Evolutionary conservation across 352 stramenopile genomes (phyloP).

Genomic region (Pythium brassicae): DNA sequence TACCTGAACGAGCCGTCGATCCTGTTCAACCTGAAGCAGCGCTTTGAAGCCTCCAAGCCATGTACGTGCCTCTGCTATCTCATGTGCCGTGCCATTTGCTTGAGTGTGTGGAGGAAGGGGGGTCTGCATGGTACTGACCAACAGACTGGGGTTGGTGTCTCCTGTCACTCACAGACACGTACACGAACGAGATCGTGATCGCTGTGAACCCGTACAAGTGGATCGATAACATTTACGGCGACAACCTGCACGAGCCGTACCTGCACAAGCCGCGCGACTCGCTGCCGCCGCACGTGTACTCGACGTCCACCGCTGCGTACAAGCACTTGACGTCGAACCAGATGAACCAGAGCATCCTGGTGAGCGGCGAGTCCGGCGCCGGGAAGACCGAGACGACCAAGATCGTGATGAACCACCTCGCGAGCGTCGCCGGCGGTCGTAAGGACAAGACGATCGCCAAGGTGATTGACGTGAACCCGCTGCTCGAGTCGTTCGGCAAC

Average conservation of each 20-base stretch:
- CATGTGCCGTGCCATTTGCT: not conserved
- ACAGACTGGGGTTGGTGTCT: slow-evolving; percentile 1
- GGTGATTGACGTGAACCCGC: slow-evolving; percentile 90
- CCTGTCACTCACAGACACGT: slow-evolving; percentile 74
- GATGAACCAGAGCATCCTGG: slow-evolving; percentile 86
- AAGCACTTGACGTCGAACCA: slow-evolving; percentile 76
- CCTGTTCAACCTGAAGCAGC: slow-evolving; percentile 91
- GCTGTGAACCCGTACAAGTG: slow-evolving; percentile 97
- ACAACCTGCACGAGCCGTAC: slow-evolving; percentile 84
- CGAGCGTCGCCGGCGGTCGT: slow-evolving; percentile 72
- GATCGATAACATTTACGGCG: slow-evolving; percentile 89
- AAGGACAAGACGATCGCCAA: slow-evolving; percentile 88
- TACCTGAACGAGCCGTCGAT: slow-evolving; percentile 93
- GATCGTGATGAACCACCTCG: slow-evolving; percentile 89
- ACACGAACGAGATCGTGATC: slow-evolving; percentile 97
- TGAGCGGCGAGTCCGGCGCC: slow-evolving; percentile 83
- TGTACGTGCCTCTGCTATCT: slow-evolving; percentile 40
- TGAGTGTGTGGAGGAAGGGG: not conserved
- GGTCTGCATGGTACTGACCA: no score
- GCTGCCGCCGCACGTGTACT: slow-evolving; percentile 79
- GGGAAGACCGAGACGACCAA: slow-evolving; percentile 98
- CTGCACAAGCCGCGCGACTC: slow-evolving; percentile 62
- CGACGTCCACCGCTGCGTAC: slow-evolving; percentile 80
- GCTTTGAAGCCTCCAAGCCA: slow-evolving; percentile 87
- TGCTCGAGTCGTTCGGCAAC: slow-evolving; percentile 94